phyloP scores from a whole-genome alignment of 2,329 filamentous ascomycete genomes.

The Plenodomus tracheiphilus region DNA sequence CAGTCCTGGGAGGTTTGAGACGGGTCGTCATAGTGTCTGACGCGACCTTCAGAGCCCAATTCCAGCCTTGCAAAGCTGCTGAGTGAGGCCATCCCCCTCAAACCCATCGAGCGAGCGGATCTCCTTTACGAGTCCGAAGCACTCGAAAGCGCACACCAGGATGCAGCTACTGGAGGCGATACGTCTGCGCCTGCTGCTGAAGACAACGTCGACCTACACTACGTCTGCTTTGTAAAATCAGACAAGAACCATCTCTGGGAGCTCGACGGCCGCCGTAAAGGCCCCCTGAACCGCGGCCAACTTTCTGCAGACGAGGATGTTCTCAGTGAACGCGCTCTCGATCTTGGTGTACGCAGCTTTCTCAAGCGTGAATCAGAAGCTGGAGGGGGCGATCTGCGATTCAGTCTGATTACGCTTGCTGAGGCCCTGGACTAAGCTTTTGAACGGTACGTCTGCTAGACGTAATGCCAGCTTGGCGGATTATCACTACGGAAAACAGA shows the following conservation, averaged over 20 bases:
- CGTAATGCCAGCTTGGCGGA: neutral
- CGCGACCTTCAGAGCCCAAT: constrained; percentile 41
- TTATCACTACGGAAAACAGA: neutral
- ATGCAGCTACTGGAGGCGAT: constrained; percentile 76
- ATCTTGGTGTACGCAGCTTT: constrained; percentile 67
- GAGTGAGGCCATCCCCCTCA: constrained; percentile 69
- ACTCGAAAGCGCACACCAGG: constrained; percentile 77
- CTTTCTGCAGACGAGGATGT: constrained; percentile 52
- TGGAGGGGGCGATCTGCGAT: constrained; percentile 62
- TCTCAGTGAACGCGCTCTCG: constrained; percentile 71
- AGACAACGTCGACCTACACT: constrained; percentile 90
- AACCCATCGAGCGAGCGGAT: constrained; percentile 66
- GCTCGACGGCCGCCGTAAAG: constrained; percentile 74
- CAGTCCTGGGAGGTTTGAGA: constrained; percentile 7
- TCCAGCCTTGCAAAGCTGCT: constrained; percentile 69
- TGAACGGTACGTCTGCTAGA: neutral
- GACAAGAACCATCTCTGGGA: constrained; percentile 74
- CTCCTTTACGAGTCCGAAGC: constrained; percentile 76
- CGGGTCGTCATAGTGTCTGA: constrained; percentile 15
- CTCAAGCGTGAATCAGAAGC: constrained; percentile 60
- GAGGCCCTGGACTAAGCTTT: constrained; percentile 55
- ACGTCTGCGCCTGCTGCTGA: constrained; percentile 76
- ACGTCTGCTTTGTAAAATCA: constrained; percentile 89
- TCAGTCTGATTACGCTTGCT: constrained; percentile 65
- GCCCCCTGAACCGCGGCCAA: constrained; percentile 66